Percentiles rank a stretch among this genome's conserved stretches.
Evolutionary conservation across 371 early-diverging fungal genomes (phyloP).

Genomic region (Mucor sp.): DNA sequence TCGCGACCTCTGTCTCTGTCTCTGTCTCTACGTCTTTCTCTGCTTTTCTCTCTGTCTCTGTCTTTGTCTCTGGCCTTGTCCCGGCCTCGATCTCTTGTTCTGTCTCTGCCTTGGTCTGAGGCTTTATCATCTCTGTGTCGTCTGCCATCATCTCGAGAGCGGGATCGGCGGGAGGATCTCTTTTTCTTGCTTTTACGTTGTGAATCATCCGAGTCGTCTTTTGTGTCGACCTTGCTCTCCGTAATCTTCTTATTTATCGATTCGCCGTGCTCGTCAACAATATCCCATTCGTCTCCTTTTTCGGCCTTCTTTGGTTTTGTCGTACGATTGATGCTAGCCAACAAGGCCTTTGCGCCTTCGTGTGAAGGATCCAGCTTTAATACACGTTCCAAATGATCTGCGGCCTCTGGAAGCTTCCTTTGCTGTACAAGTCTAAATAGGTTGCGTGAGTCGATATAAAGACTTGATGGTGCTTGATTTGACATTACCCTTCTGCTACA

Average conservation of each 20-base stretch:
- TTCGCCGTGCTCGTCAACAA: constrained; percentile 27
- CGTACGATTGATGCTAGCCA: constrained; percentile 31
- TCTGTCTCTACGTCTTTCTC: neutral
- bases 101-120: neutral
- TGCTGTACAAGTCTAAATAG: constrained; percentile 32
- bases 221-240: neutral
- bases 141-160: neutral
- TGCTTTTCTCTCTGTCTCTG: neutral
- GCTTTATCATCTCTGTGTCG: neutral
- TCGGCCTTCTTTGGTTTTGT: constrained; percentile 12
- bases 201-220: neutral
- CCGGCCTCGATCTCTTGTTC: neutral
- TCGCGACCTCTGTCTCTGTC: neutral
- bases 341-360: constrained; percentile 31
- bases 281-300: constrained; percentile 30
- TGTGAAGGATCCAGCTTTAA: constrained; percentile 37
- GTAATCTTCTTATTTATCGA: neutral
- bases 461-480: neutral
- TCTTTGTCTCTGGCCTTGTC: neutral
- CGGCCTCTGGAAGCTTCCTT: constrained; percentile 30
- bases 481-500: constrained; percentile 44
- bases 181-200: neutral
- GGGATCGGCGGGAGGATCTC: neutral
- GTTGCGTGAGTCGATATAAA: neutral
- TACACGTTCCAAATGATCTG: constrained; percentile 37